phyloP scores from a whole-genome alignment of 129 eudicot species.

The Ambrosia trifida region DNA sequence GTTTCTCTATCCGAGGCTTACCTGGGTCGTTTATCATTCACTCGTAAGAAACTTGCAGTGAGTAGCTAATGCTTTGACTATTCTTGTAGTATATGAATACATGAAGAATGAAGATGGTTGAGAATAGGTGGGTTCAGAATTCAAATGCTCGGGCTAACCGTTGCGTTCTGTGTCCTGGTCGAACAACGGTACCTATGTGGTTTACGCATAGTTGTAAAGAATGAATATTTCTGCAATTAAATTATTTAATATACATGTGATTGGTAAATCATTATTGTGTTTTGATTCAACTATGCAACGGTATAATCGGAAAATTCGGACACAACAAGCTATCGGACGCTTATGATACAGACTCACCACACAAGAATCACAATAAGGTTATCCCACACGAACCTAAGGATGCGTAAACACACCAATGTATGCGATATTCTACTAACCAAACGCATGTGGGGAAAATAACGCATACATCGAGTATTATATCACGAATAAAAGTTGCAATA shows the following conservation, averaged over 20 bases:
- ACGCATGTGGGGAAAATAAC: too few relatives aligned
- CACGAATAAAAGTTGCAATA: too few relatives aligned
- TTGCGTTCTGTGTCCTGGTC: conserved; percentile 15
- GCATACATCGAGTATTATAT: too few relatives aligned
- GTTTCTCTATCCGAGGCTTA: conserved; percentile 51
- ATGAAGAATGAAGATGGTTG: conserved; percentile 13
- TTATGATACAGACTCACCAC: too few relatives aligned
- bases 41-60: conserved; percentile 45
- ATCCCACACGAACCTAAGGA: too few relatives aligned
- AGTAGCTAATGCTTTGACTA: conserved; percentile 25
- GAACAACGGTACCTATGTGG: neutral
- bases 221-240: neutral
- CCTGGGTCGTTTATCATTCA: conserved; percentile 50
- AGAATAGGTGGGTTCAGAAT: neutral
- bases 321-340: too few relatives aligned
- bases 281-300: neutral
- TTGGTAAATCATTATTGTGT: neutral
- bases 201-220: conserved; percentile 19
- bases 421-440: too few relatives aligned
- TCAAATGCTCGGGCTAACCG: conserved; percentile 14
- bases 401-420: too few relatives aligned
- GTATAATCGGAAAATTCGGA: too few relatives aligned
- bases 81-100: conserved; percentile 6
- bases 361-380: too few relatives aligned
- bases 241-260: neutral